phyloP scores from a whole-genome alignment of 805 yeast species.

The Pichia nanzhaoensis region DNA sequence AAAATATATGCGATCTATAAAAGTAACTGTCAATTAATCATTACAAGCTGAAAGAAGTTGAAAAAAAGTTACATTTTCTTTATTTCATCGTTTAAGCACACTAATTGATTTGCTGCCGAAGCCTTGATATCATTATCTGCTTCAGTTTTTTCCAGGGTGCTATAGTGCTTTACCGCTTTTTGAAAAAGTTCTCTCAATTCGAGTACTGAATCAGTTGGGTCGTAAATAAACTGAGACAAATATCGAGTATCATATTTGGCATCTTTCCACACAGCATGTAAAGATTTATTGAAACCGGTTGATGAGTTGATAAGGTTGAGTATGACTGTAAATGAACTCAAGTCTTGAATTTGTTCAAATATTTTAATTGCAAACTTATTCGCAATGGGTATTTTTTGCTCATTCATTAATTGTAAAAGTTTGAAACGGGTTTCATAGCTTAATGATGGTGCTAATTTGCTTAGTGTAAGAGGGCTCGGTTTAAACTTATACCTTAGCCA shows the following conservation, averaged over 20 bases:
- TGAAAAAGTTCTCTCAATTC: slow-evolving; percentile 9
- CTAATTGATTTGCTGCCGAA: slow-evolving; percentile 4
- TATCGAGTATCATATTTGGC: slow-evolving; percentile 9
- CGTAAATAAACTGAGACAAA: slow-evolving; percentile 2
- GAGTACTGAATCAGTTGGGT: background rate
- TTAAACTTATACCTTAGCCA: slow-evolving; percentile 10
- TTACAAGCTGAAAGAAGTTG: too few relatives aligned
- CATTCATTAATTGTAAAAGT: slow-evolving; percentile 8
- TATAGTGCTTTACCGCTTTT: slow-evolving; percentile 4
- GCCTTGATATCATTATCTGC: background rate
- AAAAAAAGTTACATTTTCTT: background rate
- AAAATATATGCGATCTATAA: background rate
- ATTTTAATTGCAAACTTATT: slow-evolving; percentile 9
- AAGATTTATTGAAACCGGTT: slow-evolving; percentile 6
- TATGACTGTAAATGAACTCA: background rate
- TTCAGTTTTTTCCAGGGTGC: background rate
- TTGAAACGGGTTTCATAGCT: background rate
- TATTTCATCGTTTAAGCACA: slow-evolving; percentile 6
- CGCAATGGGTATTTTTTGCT: slow-evolving; percentile 12
- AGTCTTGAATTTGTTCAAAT: background rate
- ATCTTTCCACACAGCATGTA: slow-evolving; percentile 8
- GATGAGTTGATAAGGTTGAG: slow-evolving; percentile 4
- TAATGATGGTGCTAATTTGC: background rate
- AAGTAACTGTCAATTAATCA: too few relatives aligned
- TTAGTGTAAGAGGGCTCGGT: slow-evolving; percentile 7